phyloP scores from a whole-genome alignment of 2,329 filamentous ascomycete species.

The Penicillium hesseltinei region DNA sequence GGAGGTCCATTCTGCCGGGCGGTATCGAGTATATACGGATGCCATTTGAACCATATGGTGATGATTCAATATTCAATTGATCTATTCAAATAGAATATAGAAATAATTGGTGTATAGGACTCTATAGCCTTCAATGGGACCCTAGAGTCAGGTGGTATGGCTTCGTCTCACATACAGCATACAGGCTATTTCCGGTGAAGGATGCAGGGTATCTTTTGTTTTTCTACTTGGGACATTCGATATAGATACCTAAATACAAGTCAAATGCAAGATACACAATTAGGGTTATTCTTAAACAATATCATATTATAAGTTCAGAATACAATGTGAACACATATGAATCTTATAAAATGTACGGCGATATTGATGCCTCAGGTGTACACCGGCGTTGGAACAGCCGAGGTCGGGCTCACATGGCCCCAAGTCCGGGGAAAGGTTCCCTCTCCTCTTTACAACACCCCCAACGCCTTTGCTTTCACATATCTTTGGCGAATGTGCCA shows the following conservation, averaged over 20 bases:
- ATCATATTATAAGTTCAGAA: neutral
- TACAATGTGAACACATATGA: neutral
- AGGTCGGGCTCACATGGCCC: constrained; percentile 29
- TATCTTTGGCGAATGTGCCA: neutral
- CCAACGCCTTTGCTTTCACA: neutral
- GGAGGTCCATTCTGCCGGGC: constrained; percentile 25
- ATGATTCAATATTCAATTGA: neutral
- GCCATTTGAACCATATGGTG: neutral
- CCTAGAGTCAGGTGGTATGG: neutral
- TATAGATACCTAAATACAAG: neutral
- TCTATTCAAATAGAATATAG: too few relatives aligned
- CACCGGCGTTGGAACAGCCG: constrained; percentile 24
- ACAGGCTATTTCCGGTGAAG: neutral
- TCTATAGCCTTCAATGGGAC: neutral
- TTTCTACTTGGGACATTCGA: neutral
- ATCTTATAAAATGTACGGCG: neutral
- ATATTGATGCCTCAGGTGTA: constrained; percentile 6
- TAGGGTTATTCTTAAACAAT: neutral
- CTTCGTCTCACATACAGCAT: constrained; percentile 5
- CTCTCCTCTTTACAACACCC: constrained; percentile 5
- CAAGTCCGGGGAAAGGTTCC: constrained; percentile 24
- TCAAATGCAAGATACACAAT: neutral
- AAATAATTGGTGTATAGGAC: neutral
- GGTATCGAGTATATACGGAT: constrained; percentile 9
- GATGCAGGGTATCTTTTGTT: neutral